These are phyloP conservation scores for Asclepias syriaca DNA, from an alignment of 257 asterid genomes.

Conservation along the genomic window DNA sequence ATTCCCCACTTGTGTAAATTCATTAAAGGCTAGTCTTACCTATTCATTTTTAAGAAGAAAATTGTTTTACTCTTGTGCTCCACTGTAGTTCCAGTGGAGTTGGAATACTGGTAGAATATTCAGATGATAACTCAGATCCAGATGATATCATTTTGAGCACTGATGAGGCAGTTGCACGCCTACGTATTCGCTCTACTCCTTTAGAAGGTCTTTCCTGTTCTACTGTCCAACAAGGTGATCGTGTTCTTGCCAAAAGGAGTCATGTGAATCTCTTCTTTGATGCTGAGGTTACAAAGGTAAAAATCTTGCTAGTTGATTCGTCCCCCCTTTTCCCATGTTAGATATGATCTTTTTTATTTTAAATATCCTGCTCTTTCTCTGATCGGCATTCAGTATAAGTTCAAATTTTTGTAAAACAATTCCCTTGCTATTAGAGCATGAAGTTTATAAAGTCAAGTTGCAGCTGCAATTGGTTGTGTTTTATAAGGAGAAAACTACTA, in stretches of 20 bases:
- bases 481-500: background rate
- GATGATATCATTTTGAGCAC: slow-evolving; percentile 30
- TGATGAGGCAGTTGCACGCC: slow-evolving; percentile 36
- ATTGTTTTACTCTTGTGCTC: slow-evolving; percentile 2
- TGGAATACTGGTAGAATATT: slow-evolving; percentile 38
- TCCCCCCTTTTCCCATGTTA: background rate
- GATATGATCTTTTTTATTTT: background rate
- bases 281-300: slow-evolving; percentile 25
- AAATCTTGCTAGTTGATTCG: background rate
- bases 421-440: background rate
- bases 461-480: background rate
- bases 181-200: slow-evolving; percentile 55
- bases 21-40: background rate
- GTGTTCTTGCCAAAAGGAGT: slow-evolving; percentile 21
- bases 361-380: background rate
- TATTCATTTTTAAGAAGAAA: background rate
- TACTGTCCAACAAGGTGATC: slow-evolving; percentile 19
- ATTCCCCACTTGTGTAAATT: background rate
- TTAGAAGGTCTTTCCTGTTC: slow-evolving; percentile 49
- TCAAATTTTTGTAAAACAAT: background rate
- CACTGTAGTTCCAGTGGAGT: slow-evolving; percentile 36
- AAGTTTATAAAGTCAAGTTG: background rate
- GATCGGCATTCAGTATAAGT: background rate
- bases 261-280: slow-evolving; percentile 19
- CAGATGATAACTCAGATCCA: slow-evolving; percentile 8